Evolutionary conservation across 805 yeast genomes (phyloP).

Genomic region (Suhomyces sp.): DNA sequence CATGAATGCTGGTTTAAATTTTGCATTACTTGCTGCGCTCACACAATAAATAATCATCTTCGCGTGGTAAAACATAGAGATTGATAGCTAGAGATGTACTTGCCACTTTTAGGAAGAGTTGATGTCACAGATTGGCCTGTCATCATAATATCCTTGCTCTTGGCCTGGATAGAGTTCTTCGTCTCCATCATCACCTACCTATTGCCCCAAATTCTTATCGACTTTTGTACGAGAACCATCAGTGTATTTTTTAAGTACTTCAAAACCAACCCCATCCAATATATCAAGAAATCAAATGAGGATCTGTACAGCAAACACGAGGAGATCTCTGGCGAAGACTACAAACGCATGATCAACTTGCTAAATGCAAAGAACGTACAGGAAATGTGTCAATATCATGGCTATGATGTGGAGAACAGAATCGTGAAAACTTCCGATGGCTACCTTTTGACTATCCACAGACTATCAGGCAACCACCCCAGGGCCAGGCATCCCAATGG

Average conservation of each 20-base stretch:
- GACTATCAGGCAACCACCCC: constrained; percentile 44
- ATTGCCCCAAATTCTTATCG: constrained; percentile 44
- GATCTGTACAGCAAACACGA: constrained; percentile 19
- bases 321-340: constrained; percentile 18
- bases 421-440: constrained; percentile 75
- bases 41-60: background rate
- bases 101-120: constrained; percentile 32
- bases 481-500: constrained; percentile 11
- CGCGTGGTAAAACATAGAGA: background rate
- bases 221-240: constrained; percentile 29
- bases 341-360: constrained; percentile 34
- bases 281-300: constrained; percentile 11
- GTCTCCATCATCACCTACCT: constrained; percentile 42
- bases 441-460: constrained; percentile 70
- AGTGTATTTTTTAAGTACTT: constrained; percentile 21
- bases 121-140: constrained; percentile 50
- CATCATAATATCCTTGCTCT: constrained; percentile 39
- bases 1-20: background rate
- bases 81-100: constrained; percentile 4
- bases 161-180: constrained; percentile 50
- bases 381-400: constrained; percentile 65
- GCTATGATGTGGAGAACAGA: constrained; percentile 71
- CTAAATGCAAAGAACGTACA: constrained; percentile 52
- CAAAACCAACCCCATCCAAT: constrained; percentile 26
- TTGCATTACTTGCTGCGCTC: background rate